A percentile compares a stretch with the other conserved stretches of the same genome.
These are phyloP conservation scores for Cordia subcordata DNA, from an alignment of 257 asterid genomes.

Conservation along the genomic window DNA sequence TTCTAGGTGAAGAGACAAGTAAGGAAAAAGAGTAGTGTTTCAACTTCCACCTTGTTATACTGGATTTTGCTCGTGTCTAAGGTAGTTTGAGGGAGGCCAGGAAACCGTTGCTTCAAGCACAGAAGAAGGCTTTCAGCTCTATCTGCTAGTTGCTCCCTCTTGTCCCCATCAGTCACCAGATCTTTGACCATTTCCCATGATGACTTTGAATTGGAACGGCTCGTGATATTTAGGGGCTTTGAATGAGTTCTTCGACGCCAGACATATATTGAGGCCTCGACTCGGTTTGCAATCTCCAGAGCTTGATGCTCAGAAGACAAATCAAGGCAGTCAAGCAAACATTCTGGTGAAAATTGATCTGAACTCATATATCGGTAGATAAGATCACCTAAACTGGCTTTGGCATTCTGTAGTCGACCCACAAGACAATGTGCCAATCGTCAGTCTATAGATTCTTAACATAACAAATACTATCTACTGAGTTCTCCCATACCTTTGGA, in stretches of 20 bases:
- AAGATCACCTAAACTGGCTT: constrained; percentile 61
- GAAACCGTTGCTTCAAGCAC: constrained; percentile 58
- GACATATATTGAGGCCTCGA: constrained; percentile 57
- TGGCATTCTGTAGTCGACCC: constrained; percentile 53
- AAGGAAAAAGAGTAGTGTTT: background rate
- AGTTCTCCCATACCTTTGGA: constrained; percentile 49
- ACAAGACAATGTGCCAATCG: background rate
- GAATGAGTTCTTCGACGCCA: constrained; percentile 49
- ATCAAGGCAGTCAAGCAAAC: constrained; percentile 76
- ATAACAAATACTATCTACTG: background rate
- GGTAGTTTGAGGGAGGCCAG: constrained; percentile 82
- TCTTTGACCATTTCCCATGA: constrained; percentile 85
- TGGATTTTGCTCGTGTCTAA: constrained; percentile 78
- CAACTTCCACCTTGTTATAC: constrained; percentile 55
- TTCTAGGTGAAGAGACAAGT: background rate
- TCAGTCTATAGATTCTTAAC: background rate
- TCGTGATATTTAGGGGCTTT: constrained; percentile 32
- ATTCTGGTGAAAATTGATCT: constrained; percentile 68
- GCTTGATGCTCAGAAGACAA: constrained; percentile 77
- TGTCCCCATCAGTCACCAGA: constrained; percentile 58
- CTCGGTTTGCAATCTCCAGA: constrained; percentile 65
- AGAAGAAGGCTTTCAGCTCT: constrained; percentile 73
- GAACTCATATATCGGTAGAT: constrained; percentile 55
- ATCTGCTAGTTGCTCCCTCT: constrained; percentile 49
- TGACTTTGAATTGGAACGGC: constrained; percentile 50